Evolutionary conservation across 495 filamentous ascomycete species (phyloP), one percentile per base, ranked within the genome.

Genomic region (Chaetomium cochliodes): DNA sequence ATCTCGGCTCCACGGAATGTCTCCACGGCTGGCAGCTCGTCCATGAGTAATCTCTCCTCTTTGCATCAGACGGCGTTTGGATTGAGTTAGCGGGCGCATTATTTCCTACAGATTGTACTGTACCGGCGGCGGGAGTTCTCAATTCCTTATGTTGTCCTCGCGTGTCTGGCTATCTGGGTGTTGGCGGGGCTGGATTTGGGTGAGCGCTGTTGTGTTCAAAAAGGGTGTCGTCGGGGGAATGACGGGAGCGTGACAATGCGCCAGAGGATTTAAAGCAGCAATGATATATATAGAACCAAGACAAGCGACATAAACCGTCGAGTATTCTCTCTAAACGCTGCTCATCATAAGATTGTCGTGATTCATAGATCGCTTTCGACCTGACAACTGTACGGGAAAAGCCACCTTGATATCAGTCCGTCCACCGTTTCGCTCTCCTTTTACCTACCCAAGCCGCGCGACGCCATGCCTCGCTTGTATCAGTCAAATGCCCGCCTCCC

Each of bases 351-450:
- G 47, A 37, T 55, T 22, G 57, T 66, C 65, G 67, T 65, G 61
- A 61, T 54, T 65, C 68, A 54, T 69, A 56, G 60, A 62, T 47
- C 42, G 60, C 56, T 64, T 61, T 33, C 11, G 47, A 63, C 42
- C 37, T 41, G 51, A 5, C 28, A 50, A 22, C 18, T 47, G 15
- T 39, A 55, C 6, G 12, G 5, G n/a, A 20, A 46, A 46, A 53
- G 39, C 12, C 25, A 41, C 1, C 22, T 1, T 49, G 49, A 42
- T 53, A 18, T 41, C 47, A 41, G 39, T 42, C 59, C n/a, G n/a
- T n/a, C n/a, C n/a, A n/a, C n/a, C 59, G 28, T 37, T 42, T n/a
- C 49, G 47, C 50, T 62, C 50, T 23, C 18, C 9, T 58, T 58
- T 41, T 63, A 3, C 51, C 6, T 30, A 30, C n/a, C 58, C 41